Conservation (phyloP, 768 basidiomycete genomes). For the Psilocybe cubensis region DNA sequence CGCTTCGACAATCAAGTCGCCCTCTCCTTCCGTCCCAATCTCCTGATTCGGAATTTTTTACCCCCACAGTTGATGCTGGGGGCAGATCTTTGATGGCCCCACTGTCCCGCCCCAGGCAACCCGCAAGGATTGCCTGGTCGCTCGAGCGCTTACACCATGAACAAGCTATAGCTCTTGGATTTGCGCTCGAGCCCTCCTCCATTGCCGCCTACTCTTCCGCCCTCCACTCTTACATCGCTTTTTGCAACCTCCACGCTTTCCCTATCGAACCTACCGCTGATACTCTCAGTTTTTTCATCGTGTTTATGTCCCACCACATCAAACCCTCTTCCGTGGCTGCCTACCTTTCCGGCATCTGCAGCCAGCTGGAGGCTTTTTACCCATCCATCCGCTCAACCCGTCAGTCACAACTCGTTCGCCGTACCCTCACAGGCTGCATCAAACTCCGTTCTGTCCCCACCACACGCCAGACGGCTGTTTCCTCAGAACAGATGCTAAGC, state of each 20-base stretch:
- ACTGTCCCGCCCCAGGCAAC: background rate
- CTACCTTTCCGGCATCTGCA: conserved; percentile 18
- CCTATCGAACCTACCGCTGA: conserved; percentile 39
- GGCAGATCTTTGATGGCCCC: conserved; percentile 34
- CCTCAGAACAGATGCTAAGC: background rate
- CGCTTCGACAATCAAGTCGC: conserved; percentile 9
- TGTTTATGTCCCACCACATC: conserved; percentile 9
- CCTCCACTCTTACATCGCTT: conserved; percentile 40
- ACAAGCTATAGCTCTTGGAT: conserved; percentile 14
- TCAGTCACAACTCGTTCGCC: background rate
- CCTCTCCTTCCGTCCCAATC: background rate
- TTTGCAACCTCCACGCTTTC: conserved; percentile 32
- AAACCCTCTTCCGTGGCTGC: conserved; percentile 18
- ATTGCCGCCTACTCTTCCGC: conserved; percentile 32
- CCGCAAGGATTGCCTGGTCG: conserved; percentile 1
- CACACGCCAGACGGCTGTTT: conserved; percentile 9
- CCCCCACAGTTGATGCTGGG: conserved; percentile 18
- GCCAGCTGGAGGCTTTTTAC: conserved; percentile 13
- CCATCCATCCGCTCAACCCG: conserved; percentile 2
- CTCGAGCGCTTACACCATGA: conserved; percentile 3
- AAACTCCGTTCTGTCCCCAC: background rate
- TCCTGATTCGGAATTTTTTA: conserved; percentile 13
- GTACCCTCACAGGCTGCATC: conserved; percentile 3
- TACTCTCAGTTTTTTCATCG: conserved; percentile 36
- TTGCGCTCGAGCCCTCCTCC: conserved; percentile 26